Evolutionary conservation across 1,284 basidiomycete species (phyloP), one percentile per base, ranked within the genome.

Genomic region (Athelia psychrophila): DNA sequence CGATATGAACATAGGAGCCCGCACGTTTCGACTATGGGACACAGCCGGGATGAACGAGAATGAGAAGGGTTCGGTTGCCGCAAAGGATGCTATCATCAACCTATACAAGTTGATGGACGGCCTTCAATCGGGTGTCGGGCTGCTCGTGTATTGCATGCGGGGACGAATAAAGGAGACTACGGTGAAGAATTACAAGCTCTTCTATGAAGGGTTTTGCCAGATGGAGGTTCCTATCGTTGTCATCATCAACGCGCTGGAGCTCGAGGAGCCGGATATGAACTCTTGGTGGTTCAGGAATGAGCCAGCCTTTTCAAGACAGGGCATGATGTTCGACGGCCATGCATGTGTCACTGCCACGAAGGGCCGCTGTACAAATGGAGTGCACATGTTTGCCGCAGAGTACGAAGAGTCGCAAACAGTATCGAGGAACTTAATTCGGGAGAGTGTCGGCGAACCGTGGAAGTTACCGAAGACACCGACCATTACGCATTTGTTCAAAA

Each of bases 161-260:
- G 49, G 40, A n/a, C 48, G 60, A 45, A 32, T 60, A 44, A 58
- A 44, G 2, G 49, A 48, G 19, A 51, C 51, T 3, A 49, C 61
- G 16, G 48, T 49, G 40, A 57, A 38, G 16, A 61, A 61, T 35
- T 64, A 61, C 35, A 56, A 60, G 25, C 23, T 61, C 22, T 61
- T 61, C 38, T 58, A 54, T 8, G 30, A 27, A n/a, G 40, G 44
- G 0, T n/a, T 62, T 20, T 60, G 58, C 48, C 52, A 51, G 33
- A 42, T 48, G 40, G 46, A 58, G 32, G 59, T 62, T 3, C 55
- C 55, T 2, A 47, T 60, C n/a, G 56, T 61, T 9, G 38, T 62
- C 40, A 58, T 62, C 3, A 58, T 58, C 22, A 62, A 53, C 3
- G 33, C 50, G 9, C 38, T 58, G 12, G 56, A 58, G 36, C 48